Base-by-base conservation (phyloP, 306 rosid species). In the Fragaria nilgerrensis region DNA sequence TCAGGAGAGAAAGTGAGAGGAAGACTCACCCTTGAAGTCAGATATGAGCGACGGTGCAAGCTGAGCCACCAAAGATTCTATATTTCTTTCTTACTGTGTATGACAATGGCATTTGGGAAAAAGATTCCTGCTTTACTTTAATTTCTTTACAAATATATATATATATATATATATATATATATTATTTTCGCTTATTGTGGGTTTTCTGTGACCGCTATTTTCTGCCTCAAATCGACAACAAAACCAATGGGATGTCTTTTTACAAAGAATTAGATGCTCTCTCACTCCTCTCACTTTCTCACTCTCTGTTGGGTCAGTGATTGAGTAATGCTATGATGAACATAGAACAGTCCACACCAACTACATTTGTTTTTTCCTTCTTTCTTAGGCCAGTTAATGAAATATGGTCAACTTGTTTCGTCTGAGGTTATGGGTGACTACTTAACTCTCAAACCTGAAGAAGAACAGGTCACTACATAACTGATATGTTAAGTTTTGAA, bases 181-280 rank as follows among this genome's bases (percentile, higher is more conserved):
- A 39, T 41, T 1, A 43, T 2, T 49, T 23, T 59, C n/a, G 1
- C 17, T 20, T 5, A 15, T 37, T 17, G 45, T 36, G 72, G 59
- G 48, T 47, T 72, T 58, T 62, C 43, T 74, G 68, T 5, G 50
- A 53, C 66, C 75, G 4, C 50, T 13, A 80, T 80, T 81, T 65
- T 36, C 52, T 29, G 66, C 19, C 34, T 25, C 41, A 20, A 70
- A 12, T 44, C 56, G 77, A 82, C 80, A 82, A 80, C 82, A 36
- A 69, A 76, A 76, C 86, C 44, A 69, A 76, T 45, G 76, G 68
- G 79, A 17, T 82, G 84, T 83, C 86, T 80, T 83, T 85, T 55
- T 82, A 19, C 75, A 65, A 83, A 80, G 88, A 87, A 90, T 83
- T 79, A 74, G 91, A 85, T 87, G 76, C 78, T 77, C 78, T 14